These are phyloP conservation scores for Gossypium raimondii DNA, from an alignment of 345 rosid genomes.

Conservation along the genomic window DNA sequence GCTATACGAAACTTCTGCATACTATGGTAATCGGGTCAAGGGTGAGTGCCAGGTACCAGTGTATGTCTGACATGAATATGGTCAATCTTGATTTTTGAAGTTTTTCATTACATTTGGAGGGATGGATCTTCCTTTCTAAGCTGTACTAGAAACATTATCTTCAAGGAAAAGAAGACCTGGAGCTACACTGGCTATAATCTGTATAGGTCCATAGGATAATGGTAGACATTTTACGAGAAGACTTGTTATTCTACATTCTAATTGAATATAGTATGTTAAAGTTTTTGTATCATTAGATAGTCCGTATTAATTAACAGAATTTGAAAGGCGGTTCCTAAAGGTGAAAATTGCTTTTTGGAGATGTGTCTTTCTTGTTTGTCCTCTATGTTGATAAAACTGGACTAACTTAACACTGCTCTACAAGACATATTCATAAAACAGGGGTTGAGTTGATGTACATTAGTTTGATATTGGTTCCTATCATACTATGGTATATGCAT, in stretches of 20 bases:
- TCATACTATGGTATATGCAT: background rate
- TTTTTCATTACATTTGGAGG: background rate
- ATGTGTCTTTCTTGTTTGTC: background rate
- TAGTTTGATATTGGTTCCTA: background rate
- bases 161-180: background rate
- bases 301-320: background rate
- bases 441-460: background rate
- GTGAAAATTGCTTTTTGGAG: conserved; percentile 1
- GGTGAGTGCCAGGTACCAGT: background rate
- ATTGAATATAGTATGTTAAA: background rate
- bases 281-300: background rate
- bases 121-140: background rate
- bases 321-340: background rate
- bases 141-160: background rate
- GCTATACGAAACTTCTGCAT: background rate
- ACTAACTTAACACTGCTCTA: background rate
- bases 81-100: background rate
- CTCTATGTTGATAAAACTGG: background rate
- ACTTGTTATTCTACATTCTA: background rate
- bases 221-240: background rate
- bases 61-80: background rate
- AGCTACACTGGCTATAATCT: background rate
- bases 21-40: background rate
- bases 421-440: background rate
- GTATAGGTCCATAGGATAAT: background rate